Evolutionary conservation across 805 yeast species (phyloP), one percentile per base, ranked within the genome.

Genomic region (Pichia phayaonensis): DNA sequence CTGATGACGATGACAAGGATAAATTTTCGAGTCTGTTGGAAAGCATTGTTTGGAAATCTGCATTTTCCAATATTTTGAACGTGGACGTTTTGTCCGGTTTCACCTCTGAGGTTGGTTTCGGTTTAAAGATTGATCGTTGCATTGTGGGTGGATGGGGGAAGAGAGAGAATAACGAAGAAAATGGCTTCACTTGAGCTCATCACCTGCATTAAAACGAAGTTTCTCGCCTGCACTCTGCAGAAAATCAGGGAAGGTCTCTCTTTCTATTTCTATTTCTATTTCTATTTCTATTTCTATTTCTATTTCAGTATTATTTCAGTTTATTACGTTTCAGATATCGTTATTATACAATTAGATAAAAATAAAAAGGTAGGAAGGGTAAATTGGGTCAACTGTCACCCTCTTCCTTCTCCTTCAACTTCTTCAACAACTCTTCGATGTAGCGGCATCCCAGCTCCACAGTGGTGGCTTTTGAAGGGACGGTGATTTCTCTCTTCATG

Each of bases 381-480:
- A n/a, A n/a, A n/a, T n/a, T n/a, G n/a, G n/a, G n/a, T n/a, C n/a
- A n/a, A n/a, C 27, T 6, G 8, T 24, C 27, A 24, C 27, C 27
- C 27, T 3, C 5, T 13, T 49, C 66, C 62, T 42, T 74, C 52
- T 22, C 57, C 60, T 43, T 66, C 71, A 39, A 70, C 52, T 51
- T 72, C 76, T 21, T 45, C 54, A 69, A 68, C 48, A 84, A 65
- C 34, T 68, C 65, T 45, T 70, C 67, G 50, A 92, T 90, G 62
- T 86, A 87, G 22, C 70, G 70, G 24, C 86, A 81, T 0, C 97
- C 96, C 61, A 89, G 72, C 65, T 92, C 99, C 3, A 94, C 97
- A 0, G 97, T 92, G 2, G 95, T 90, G 2, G 98, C 98, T 62
- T 92, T 92, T 26, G 95, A 84, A 1, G 95, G 95, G 34, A 86